phyloP scores from a whole-genome alignment of 805 yeast species.

The Candida pseudofarinosa region DNA sequence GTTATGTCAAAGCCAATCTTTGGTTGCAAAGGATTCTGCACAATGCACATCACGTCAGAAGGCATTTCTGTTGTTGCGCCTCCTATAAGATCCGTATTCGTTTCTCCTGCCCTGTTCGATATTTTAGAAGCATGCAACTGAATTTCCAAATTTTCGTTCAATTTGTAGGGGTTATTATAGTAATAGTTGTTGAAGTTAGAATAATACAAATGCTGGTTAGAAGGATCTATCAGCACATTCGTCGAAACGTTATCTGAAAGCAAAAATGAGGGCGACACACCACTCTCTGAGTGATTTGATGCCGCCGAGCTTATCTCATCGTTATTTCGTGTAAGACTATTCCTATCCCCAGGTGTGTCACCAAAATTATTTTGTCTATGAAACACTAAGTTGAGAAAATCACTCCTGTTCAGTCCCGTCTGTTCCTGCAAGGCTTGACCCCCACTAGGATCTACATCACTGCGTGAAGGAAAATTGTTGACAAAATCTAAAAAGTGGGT shows the following conservation, averaged over 20 bases:
- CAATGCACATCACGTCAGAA: slow-evolving; percentile 48
- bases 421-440: slow-evolving; percentile 1
- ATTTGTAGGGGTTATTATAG: slow-evolving; percentile 37
- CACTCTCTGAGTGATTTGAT: slow-evolving; percentile 6
- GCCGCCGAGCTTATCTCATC: slow-evolving; percentile 5
- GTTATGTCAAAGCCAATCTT: slow-evolving; percentile 41
- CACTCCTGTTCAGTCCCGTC: slow-evolving; percentile 31
- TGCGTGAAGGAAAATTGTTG: slow-evolving; percentile 16
- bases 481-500: slow-evolving; percentile 55
- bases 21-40: slow-evolving; percentile 35
- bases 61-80: slow-evolving; percentile 48
- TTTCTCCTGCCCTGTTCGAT: slow-evolving; percentile 22
- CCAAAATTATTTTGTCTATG: slow-evolving; percentile 35
- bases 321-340: slow-evolving; percentile 3
- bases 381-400: slow-evolving; percentile 49
- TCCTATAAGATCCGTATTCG: slow-evolving; percentile 30
- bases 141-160: slow-evolving; percentile 36
- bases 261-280: slow-evolving; percentile 14
- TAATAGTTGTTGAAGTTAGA: slow-evolving; percentile 36
- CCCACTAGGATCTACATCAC: slow-evolving; percentile 3
- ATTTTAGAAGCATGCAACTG: slow-evolving; percentile 39
- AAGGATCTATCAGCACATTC: slow-evolving; percentile 24
- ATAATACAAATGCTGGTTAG: slow-evolving; percentile 34
- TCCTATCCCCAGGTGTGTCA: slow-evolving; percentile 3
- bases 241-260: slow-evolving; percentile 10